phyloP scores from a whole-genome alignment of 148 eudicot species.

The Linanthus parryae region DNA sequence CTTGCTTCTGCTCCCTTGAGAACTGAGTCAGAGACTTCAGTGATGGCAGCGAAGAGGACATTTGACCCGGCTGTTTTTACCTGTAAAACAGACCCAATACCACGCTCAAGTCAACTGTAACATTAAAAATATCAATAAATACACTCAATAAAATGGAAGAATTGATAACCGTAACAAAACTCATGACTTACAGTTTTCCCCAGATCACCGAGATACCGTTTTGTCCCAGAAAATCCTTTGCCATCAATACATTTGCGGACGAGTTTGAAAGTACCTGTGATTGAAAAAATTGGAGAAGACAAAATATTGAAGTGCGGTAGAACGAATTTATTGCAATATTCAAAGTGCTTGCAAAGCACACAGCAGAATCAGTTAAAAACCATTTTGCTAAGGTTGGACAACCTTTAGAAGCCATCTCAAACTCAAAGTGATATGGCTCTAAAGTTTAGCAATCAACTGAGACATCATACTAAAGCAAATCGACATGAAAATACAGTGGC shows the following conservation, averaged over 20 bases:
- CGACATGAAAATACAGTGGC: too few species aligned
- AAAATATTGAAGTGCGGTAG: too few species aligned
- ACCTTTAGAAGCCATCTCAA: too few species aligned
- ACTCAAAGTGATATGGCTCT: too few species aligned
- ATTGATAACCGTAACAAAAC: too few species aligned
- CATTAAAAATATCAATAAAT: too few species aligned
- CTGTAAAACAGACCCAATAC: conserved; percentile 36
- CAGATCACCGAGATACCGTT: conserved; percentile 94
- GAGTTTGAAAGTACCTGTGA: conserved; percentile 90
- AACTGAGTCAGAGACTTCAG: conserved; percentile 91
- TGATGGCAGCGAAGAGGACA: conserved; percentile 82
- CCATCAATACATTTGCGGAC: conserved; percentile 72
- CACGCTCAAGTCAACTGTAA: conserved; percentile 12
- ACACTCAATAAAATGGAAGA: not conserved
- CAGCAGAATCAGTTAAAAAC: too few species aligned
- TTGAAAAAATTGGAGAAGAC: too few species aligned
- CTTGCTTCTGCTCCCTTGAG: conserved; percentile 94
- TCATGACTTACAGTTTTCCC: conserved; percentile 71
- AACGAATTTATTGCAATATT: too few species aligned
- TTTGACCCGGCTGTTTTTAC: conserved; percentile 84
- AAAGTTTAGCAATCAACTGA: too few species aligned
- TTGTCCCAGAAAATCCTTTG: conserved; percentile 85
- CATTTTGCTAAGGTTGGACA: too few species aligned
- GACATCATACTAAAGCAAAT: not conserved
- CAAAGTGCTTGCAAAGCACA: too few species aligned